Evolutionary conservation across 495 filamentous ascomycete species (phyloP), one percentile per base, ranked within the genome.

Genomic region (Neurospora sublineolata): DNA sequence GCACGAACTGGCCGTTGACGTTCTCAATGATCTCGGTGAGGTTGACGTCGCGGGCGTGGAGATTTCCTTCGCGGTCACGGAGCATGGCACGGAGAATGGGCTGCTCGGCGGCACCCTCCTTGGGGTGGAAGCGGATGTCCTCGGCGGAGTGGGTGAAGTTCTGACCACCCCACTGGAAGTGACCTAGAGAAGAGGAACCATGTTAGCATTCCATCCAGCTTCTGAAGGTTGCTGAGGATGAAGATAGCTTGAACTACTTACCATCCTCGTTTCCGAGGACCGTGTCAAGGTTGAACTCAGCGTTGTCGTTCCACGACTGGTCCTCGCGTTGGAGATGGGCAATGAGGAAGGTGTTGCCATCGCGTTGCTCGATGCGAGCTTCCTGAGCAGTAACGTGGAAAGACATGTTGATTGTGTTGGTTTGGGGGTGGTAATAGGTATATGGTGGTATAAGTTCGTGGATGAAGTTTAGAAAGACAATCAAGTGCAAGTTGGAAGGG

Each of bases 231-330:
- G n/a, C 11, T 41, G 37, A 33, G 18, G 14, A 20, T 8, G 33
- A 16, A 16, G 12, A 11, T 33, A 3, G 37, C 37, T 11, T 42
- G 16, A 30, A 33, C 10, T 20, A 73, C 73, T 30, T 71, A 85
- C 84, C 85, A 27, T 86, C 71, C 58, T 82, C 73, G 75, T 86
- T 86, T 67, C 83, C 84, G 46, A 87, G 75, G 38, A 77, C 39
- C 0, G 70, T 5, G 76, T 86, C 80, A 67, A 87, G 78, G 67
- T 87, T 77, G 23, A 84, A 20, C 68, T 76, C 73, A 12, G 84
- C 77, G 1, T 84, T 77, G n/a, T n/a, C n/a, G 12, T 76, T 52
- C 60, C 72, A 60, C 7, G 83, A 74, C 20, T 79, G 82, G 1
- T 81, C 73, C 3, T 23, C 75, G 52, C 78, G 76, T 9, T 18